These are phyloP conservation scores for Eucalyptus sideroxylon DNA, from an alignment of 345 rosid species.

Conservation along the genomic window DNA sequence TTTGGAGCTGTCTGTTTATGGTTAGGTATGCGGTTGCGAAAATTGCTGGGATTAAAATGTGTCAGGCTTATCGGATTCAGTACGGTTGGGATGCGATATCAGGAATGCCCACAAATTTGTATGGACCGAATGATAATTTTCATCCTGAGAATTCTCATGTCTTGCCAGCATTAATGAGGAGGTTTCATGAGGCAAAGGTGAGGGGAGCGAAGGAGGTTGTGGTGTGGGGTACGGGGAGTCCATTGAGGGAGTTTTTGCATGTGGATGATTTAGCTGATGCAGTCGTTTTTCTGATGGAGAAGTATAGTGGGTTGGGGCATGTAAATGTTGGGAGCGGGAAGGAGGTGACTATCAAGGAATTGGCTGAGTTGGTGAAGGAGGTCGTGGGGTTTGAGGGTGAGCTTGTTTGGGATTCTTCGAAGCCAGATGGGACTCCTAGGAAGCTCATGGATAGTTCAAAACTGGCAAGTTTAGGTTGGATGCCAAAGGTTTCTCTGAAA, in stretches of 20 bases:
- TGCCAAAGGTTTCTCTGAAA: conserved; percentile 49
- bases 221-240: conserved; percentile 95
- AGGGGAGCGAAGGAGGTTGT: conserved; percentile 69
- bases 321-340: conserved; percentile 87
- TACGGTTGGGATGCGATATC: conserved; percentile 76
- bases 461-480: conserved; percentile 75
- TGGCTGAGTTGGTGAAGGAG: conserved; percentile 89
- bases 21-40: conserved; percentile 53
- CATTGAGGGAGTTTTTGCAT: conserved; percentile 89
- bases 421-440: conserved; percentile 94
- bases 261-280: conserved; percentile 96
- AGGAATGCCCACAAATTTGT: conserved; percentile 89
- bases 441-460: conserved; percentile 93
- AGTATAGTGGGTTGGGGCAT: conserved; percentile 68
- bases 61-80: conserved; percentile 84
- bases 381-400: conserved; percentile 80
- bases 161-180: conserved; percentile 81
- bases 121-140: conserved; percentile 84
- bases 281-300: conserved; percentile 70
- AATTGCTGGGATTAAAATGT: conserved; percentile 91
- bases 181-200: conserved; percentile 82
- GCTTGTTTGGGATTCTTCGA: conserved; percentile 75
- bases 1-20: not conserved
- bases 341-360: conserved; percentile 82
- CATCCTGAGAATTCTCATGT: conserved; percentile 95